Evolutionary conservation across 139 green algal genomes (phyloP), one percentile per base, ranked within the genome.

Genomic region (Chlamydomonas incerta): DNA sequence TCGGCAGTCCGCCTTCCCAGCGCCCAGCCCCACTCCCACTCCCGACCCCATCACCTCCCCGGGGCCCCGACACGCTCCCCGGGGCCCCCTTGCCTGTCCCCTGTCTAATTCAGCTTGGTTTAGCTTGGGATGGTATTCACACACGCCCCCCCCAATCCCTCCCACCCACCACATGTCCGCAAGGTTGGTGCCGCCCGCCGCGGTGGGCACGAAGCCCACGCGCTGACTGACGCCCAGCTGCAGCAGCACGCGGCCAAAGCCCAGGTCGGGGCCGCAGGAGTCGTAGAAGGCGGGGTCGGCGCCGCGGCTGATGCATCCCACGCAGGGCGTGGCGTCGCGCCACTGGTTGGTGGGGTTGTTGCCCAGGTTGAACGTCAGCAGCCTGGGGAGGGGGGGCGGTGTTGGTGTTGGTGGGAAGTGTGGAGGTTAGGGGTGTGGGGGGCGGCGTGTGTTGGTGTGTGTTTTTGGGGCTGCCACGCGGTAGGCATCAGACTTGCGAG

Each of bases 161-260:
- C 37, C 23, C 71, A n/a, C n/a, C 15, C 46, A 77, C 71, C 71
- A 77, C 9, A 65, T 28, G 18, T 77, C 46, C 28, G 14, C 1
- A 6, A 77, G 71, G 46, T 29, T 46, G 28, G 46, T 77, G 46
- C 33, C 46, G 28, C 71, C 71, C 28, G 10, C 10, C 3, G 33
- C 71, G 26, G 29, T 41, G 28, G 71, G 33, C 34, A 77, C 46
- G 46, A 77, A 77, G 46, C 71, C 71, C 71, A 77, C 71, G 2
- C 71, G 46, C 28, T 26, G 8, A 1, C 31, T 57, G 31, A 77
- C 46, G 31, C 46, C 46, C 15, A 46, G 13, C 71, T 77, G 71
- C 71, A 77, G 71, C 71, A 77, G 46, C 71, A 77, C 71, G 46
- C 71, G 71, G 13, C 71, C 71, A 28, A 77, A 77, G 28, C 10